Evolutionary conservation across 2,329 filamentous ascomycete genomes (phyloP).

Genomic region (Diaporthe aspalathi): DNA sequence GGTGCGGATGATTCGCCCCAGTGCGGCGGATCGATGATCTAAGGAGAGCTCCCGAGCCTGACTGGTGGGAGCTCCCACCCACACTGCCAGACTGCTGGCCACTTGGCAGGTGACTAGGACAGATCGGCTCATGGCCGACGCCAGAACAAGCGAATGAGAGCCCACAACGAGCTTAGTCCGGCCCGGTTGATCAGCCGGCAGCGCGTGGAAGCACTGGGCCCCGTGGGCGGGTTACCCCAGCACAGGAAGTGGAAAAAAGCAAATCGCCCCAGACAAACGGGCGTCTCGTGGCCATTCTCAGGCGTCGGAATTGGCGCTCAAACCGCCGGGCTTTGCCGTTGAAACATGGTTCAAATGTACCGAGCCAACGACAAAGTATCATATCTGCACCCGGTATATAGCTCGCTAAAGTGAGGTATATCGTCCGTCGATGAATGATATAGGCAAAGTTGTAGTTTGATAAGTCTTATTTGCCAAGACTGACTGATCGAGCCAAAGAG

Average conservation of each 20-base stretch:
- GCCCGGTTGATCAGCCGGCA: conserved; percentile 31
- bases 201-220: conserved; percentile 6
- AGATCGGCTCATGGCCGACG: conserved; percentile 26
- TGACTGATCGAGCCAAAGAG: not conserved
- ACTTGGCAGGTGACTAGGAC: conserved; percentile 36
- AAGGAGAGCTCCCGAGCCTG: conserved; percentile 27
- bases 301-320: conserved; percentile 33
- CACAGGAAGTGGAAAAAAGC: conserved; percentile 7
- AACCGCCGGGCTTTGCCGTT: conserved; percentile 33
- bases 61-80: conserved; percentile 32
- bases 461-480: not conserved
- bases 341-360: conserved; percentile 19
- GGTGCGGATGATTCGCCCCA: conserved; percentile 7
- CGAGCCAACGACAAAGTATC: conserved; percentile 16
- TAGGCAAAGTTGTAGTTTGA: not conserved
- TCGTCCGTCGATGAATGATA: not conserved
- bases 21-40: conserved; percentile 29
- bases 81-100: not conserved
- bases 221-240: conserved; percentile 30
- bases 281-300: conserved; percentile 10
- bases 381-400: conserved; percentile 5
- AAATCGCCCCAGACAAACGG: conserved; percentile 5
- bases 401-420: not conserved
- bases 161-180: not conserved
- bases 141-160: conserved; percentile 28